These are phyloP conservation scores for Gaeumannomyces tritici DNA, from an alignment of 2,329 filamentous ascomycete genomes.

Conservation along the genomic window DNA sequence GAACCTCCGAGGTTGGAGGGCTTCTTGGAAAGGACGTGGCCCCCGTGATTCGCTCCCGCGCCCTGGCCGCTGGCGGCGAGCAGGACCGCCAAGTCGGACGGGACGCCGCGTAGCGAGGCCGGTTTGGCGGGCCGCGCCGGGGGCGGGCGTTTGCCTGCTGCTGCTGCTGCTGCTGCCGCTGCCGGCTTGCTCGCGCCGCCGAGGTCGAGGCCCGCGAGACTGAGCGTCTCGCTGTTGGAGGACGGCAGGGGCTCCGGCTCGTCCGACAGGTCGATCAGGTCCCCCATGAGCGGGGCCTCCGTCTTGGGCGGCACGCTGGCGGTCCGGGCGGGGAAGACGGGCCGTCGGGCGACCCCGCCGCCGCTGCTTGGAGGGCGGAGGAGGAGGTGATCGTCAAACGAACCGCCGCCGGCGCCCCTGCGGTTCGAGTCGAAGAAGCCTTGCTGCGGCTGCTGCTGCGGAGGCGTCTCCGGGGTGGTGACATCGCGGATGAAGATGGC, in stretches of 20 bases:
- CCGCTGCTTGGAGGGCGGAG: conserved; percentile 13
- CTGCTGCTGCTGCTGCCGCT: too few relatives aligned
- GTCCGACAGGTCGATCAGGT: conserved; percentile 51
- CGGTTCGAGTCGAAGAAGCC: conserved; percentile 65
- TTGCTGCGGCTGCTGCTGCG: conserved; percentile 22
- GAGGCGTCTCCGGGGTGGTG: conserved; percentile 61
- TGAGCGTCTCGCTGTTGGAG: conserved; percentile 35
- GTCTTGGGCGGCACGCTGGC: conserved; percentile 14
- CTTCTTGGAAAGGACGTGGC: background rate
- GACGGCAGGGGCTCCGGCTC: conserved; percentile 29
- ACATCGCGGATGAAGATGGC: conserved; percentile 94
- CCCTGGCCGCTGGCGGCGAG: background rate
- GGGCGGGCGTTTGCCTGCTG: conserved; percentile 23
- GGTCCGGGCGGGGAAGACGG: conserved; percentile 23
- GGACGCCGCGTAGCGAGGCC: conserved; percentile 36
- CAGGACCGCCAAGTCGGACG: conserved; percentile 16
- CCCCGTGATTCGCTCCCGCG: background rate
- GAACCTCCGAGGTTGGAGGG: background rate
- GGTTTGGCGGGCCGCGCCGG: conserved; percentile 53
- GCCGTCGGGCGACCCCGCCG: conserved; percentile 11
- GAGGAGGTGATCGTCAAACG: background rate
- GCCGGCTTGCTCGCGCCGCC: background rate
- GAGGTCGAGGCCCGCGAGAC: conserved; percentile 11
- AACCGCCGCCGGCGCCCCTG: background rate
- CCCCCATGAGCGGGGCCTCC: conserved; percentile 38